Evolutionary conservation across 805 yeast species (phyloP).

Genomic region (Kodamaea nitidulidarum): DNA sequence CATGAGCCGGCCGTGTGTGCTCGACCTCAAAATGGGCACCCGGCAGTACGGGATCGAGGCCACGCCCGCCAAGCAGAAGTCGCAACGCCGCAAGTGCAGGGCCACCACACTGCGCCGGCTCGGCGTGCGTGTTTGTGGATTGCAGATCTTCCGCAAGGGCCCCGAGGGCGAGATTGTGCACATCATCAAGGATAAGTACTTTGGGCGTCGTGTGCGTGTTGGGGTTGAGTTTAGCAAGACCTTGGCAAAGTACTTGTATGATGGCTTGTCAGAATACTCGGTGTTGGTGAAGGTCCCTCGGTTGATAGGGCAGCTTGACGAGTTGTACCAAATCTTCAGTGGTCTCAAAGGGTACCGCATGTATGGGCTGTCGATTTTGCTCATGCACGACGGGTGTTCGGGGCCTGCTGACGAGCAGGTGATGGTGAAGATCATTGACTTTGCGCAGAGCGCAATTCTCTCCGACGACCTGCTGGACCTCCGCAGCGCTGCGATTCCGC

Average conservation of each 20-base stretch:
- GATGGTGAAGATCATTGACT: conserved; percentile 80
- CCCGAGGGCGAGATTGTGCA: conserved; percentile 5
- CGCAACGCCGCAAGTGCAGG: conserved; percentile 79
- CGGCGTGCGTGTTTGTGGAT: conserved; percentile 93
- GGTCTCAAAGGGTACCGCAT: conserved; percentile 72
- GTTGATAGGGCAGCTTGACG: conserved; percentile 56
- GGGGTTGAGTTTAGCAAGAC: conserved; percentile 78
- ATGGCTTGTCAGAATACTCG: conserved; percentile 59
- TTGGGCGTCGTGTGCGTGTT: conserved; percentile 70
- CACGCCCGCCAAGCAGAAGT: conserved; percentile 57
- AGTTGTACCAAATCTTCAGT: conserved; percentile 51
- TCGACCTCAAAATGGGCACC: conserved; percentile 97
- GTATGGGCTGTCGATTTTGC: conserved; percentile 83
- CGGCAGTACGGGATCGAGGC: conserved; percentile 98
- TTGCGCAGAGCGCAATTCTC: conserved; percentile 86
- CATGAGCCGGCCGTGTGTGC: conserved; percentile 80
- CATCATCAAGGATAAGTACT: conserved; percentile 82
- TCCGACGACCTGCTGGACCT: conserved; percentile 40
- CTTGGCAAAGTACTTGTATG: conserved; percentile 72
- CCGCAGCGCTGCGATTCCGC: conserved; percentile 54
- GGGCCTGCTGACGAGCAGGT: conserved; percentile 15
- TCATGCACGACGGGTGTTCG: conserved; percentile 78
- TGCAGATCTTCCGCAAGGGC: conserved; percentile 45
- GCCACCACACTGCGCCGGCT: conserved; percentile 73
- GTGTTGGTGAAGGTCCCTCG: conserved; percentile 64